These are phyloP conservation scores for Verticillium klebahnii DNA, from an alignment of 2,329 filamentous ascomycete genomes.

Conservation along the genomic window DNA sequence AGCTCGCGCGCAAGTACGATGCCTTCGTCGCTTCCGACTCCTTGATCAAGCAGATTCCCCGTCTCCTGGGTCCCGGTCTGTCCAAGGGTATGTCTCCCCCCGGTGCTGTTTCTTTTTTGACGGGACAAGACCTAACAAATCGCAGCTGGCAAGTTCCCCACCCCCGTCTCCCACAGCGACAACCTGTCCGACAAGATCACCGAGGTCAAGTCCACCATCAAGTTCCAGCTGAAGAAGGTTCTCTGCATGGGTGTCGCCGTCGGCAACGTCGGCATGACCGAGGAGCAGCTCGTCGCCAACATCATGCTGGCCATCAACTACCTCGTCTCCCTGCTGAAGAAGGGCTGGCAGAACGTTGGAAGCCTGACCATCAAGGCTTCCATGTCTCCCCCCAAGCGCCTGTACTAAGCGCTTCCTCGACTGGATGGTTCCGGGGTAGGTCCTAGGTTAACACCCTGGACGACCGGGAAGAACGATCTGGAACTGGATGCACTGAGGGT, in stretches of 20 bases:
- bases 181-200: slow-evolving; percentile 93
- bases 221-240: slow-evolving; percentile 99
- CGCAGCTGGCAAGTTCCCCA: slow-evolving; percentile 97
- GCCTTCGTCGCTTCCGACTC: slow-evolving; percentile 96
- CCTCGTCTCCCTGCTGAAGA: slow-evolving; percentile 98
- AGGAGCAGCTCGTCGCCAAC: slow-evolving; percentile 95
- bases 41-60: slow-evolving; percentile 99
- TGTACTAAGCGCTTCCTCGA: slow-evolving; percentile 66
- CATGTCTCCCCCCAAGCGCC: slow-evolving; percentile 97
- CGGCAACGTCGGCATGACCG: slow-evolving; percentile 95
- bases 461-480: neutral
- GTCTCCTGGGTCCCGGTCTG: slow-evolving; percentile 97
- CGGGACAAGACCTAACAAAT: slow-evolving; percentile 19
- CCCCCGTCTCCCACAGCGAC: slow-evolving; percentile 93
- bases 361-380: slow-evolving; percentile 99
- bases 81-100: slow-evolving; percentile 71
- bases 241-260: slow-evolving; percentile 99
- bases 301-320: slow-evolving; percentile 99
- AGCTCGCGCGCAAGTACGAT: slow-evolving; percentile 99
- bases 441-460: neutral
- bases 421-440: neutral
- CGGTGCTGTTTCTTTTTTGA: neutral
- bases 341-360: slow-evolving; percentile 99
- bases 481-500: neutral
- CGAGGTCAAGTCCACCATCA: slow-evolving; percentile 99